Percentiles rank a stretch among this genome's conserved stretches.
Evolutionary conservation across 1,139 yeast species (phyloP).

Genomic region (Yamadazyma buinensis): DNA sequence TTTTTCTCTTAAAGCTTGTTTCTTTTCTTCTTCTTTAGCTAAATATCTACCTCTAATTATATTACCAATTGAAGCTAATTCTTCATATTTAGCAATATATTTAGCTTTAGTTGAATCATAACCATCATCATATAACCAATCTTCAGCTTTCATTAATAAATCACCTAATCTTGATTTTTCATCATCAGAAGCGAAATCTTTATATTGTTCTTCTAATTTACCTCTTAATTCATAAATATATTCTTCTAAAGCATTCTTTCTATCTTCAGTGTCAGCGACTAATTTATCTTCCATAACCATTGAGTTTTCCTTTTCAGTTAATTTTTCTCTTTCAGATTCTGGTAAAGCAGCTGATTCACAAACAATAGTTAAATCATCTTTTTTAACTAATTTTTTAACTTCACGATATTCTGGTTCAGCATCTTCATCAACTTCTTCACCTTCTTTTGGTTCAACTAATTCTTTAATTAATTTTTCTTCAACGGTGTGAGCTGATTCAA

Average conservation of each 20-base stretch:
- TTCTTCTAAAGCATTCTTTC: constrained; percentile 97
- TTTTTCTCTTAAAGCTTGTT: constrained; percentile 81
- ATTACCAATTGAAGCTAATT: constrained; percentile 92
- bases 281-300: constrained; percentile 89
- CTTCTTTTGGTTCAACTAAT: constrained; percentile 61
- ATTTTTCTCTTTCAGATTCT: constrained; percentile 51
- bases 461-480: constrained; percentile 90
- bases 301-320: constrained; percentile 78
- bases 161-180: constrained; percentile 79
- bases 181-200: constrained; percentile 82
- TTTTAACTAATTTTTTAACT: constrained; percentile 92
- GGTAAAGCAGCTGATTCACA: constrained; percentile 64
- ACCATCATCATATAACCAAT: constrained; percentile 98
- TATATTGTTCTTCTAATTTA: constrained; percentile 89
- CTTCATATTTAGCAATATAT: constrained; percentile 97
- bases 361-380: constrained; percentile 64
- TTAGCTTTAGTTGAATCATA: constrained; percentile 95
- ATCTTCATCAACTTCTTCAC: constrained; percentile 21
- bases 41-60: constrained; percentile 92
- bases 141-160: constrained; percentile 83
- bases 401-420: constrained; percentile 86
- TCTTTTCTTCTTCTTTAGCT: constrained; percentile 93
- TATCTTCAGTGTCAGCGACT: constrained; percentile 98
- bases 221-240: constrained; percentile 97
- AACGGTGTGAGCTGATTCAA: constrained; percentile 92